phyloP scores from a whole-genome alignment of 441 rosid genomes.

The Geranium incanum region DNA sequence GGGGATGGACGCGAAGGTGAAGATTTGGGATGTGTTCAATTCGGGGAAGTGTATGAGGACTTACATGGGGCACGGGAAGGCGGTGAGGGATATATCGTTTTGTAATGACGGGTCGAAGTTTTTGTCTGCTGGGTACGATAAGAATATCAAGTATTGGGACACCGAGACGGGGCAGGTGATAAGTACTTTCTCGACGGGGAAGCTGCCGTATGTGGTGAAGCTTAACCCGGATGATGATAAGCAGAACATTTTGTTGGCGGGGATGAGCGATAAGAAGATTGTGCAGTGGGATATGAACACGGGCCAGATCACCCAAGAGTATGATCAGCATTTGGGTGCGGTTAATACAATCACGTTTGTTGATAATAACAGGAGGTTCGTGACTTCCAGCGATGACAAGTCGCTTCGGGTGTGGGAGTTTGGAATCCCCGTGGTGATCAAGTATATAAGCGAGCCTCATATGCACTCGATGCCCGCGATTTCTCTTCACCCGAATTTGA shows the following conservation, averaged over 20 bases:
- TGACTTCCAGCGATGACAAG: slow-evolving; percentile 96
- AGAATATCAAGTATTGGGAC: slow-evolving; percentile 96
- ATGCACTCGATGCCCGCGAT: slow-evolving; percentile 99
- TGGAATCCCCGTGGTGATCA: slow-evolving; percentile 94
- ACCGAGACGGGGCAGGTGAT: slow-evolving; percentile 96
- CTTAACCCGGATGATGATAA: slow-evolving; percentile 93
- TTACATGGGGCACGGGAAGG: slow-evolving; percentile 94
- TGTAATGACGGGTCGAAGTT: slow-evolving; percentile 91
- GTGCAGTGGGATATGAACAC: slow-evolving; percentile 98
- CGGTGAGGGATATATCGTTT: slow-evolving; percentile 86
- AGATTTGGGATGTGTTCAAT: slow-evolving; percentile 98
- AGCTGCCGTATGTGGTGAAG: slow-evolving; percentile 88
- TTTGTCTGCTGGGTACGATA: slow-evolving; percentile 87
- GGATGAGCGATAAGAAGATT: slow-evolving; percentile 98
- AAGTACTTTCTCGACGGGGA: slow-evolving; percentile 81
- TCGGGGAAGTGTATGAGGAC: slow-evolving; percentile 98
- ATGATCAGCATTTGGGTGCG: slow-evolving; percentile 96
- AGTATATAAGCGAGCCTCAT: slow-evolving; percentile 99
- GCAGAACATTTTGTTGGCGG: slow-evolving; percentile 89
- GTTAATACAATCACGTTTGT: slow-evolving; percentile 98
- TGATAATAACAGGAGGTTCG: slow-evolving; percentile 89
- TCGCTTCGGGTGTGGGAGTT: slow-evolving; percentile 99
- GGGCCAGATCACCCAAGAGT: slow-evolving; percentile 82
- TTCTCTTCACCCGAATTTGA: slow-evolving; percentile 80
- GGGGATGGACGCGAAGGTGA: slow-evolving; percentile 91